Evolutionary conservation across 495 filamentous ascomycete species (phyloP).

Genomic region (Penicillium lagena): DNA sequence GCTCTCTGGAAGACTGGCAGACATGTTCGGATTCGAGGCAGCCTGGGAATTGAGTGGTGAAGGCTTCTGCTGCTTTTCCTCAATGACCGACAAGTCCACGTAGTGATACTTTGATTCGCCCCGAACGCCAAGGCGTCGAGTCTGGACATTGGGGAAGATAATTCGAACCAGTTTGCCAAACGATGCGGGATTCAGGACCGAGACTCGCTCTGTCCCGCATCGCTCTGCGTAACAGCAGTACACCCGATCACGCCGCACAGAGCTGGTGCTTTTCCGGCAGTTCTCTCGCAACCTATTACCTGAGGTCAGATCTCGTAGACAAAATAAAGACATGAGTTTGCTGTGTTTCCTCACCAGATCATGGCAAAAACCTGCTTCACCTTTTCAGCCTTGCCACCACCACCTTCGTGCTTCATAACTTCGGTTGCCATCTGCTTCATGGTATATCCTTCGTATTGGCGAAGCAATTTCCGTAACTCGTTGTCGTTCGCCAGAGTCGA

Average conservation of each 20-base stretch:
- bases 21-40: conserved; percentile 11
- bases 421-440: conserved; percentile 80
- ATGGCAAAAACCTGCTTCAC: conserved; percentile 96
- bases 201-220: conserved; percentile 87
- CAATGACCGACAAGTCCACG: conserved; percentile 70
- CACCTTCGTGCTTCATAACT: conserved; percentile 65
- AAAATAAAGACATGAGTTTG: background rate
- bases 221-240: conserved; percentile 88
- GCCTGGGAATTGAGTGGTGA: conserved; percentile 20
- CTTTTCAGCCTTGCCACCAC: conserved; percentile 74
- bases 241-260: conserved; percentile 85
- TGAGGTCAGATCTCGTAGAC: no score
- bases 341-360: conserved; percentile 67
- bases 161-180: conserved; percentile 97
- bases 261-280: conserved; percentile 71
- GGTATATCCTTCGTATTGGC: conserved; percentile 63
- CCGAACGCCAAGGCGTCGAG: conserved; percentile 81
- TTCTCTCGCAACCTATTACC: conserved; percentile 68
- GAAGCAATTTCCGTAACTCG: conserved; percentile 80
- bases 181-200: conserved; percentile 88
- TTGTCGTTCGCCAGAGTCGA: conserved; percentile 82
- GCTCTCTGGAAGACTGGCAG: conserved; percentile 12
- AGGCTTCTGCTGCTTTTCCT: conserved; percentile 40
- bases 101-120: conserved; percentile 99
- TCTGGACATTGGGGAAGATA: conserved; percentile 91